phyloP scores from a whole-genome alignment of 1,284 basidiomycete genomes.

The Cystobasidiaceae sp. region DNA sequence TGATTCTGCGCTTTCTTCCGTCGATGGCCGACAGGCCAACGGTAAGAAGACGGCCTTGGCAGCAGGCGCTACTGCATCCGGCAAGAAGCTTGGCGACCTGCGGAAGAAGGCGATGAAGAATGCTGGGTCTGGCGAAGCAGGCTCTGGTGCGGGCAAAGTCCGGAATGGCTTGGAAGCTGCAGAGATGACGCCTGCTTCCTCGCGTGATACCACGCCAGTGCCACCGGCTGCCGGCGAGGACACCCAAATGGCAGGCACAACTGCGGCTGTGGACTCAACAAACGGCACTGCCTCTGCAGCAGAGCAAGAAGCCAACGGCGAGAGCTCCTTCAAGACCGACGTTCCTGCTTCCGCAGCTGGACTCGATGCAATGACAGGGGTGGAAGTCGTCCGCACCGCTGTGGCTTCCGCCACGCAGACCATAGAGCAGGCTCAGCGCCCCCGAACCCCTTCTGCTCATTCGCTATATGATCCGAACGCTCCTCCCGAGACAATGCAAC shows the following conservation, averaged over 20 bases:
- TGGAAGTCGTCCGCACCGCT: constrained; percentile 20
- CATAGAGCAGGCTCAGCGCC: constrained; percentile 4
- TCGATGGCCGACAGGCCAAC: constrained; percentile 22
- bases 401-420: not conserved
- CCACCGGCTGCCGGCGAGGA: no score
- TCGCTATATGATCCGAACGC: not conserved
- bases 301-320: constrained; percentile 7
- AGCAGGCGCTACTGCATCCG: constrained; percentile 18
- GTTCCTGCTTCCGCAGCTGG: constrained; percentile 32
- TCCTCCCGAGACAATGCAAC: constrained; percentile 18
- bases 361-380: constrained; percentile 24
- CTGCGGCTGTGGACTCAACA: not conserved
- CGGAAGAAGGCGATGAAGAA: constrained; percentile 70
- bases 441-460: not conserved
- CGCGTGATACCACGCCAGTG: constrained; percentile 15
- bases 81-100: constrained; percentile 61
- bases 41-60: not conserved
- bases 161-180: not conserved
- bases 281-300: not conserved
- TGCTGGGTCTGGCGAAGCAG: constrained; percentile 39
- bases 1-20: constrained; percentile 28
- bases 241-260: not conserved
- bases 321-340: constrained; percentile 22
- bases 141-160: constrained; percentile 11
- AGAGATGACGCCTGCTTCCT: constrained; percentile 14